Evolutionary conservation across 345 rosid genomes (phyloP).

Genomic region (Populus davidiana): DNA sequence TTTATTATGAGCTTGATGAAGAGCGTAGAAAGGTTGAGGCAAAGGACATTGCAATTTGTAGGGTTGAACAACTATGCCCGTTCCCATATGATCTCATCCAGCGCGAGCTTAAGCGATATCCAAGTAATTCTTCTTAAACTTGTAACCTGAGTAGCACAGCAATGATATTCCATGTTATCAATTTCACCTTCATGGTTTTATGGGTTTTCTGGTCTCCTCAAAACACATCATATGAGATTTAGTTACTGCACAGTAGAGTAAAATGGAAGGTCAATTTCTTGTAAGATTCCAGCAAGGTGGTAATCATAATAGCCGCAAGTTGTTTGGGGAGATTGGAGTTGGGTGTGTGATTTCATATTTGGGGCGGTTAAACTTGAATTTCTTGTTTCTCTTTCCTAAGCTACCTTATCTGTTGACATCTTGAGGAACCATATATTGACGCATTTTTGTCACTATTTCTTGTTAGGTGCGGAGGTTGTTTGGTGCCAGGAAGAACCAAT

Average conservation of each 20-base stretch:
- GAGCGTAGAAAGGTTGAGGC: slow-evolving; percentile 49
- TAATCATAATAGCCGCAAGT: neutral
- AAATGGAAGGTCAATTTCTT: neutral
- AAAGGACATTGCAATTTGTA: slow-evolving; percentile 65
- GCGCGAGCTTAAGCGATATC: slow-evolving; percentile 74
- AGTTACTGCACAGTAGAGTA: neutral
- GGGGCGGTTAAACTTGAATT: neutral
- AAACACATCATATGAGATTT: neutral
- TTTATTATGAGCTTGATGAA: slow-evolving; percentile 65
- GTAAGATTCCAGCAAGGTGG: neutral
- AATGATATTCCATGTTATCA: neutral
- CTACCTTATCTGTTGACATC: neutral
- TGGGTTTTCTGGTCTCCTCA: neutral
- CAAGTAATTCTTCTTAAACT: slow-evolving; percentile 41
- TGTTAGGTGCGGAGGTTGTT: slow-evolving; percentile 58
- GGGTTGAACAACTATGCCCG: slow-evolving; percentile 80
- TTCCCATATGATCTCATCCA: slow-evolving; percentile 78
- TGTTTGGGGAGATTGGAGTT: neutral
- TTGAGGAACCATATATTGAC: neutral
- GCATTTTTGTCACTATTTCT: neutral
- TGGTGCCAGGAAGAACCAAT: slow-evolving; percentile 93
- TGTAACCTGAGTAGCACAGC: neutral
- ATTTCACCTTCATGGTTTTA: neutral
- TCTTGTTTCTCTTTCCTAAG: neutral
- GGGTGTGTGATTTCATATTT: neutral